These are phyloP conservation scores for Globisporangium echinulatum DNA, from an alignment of 352 stramenopile species.

Conservation along the genomic window DNA sequence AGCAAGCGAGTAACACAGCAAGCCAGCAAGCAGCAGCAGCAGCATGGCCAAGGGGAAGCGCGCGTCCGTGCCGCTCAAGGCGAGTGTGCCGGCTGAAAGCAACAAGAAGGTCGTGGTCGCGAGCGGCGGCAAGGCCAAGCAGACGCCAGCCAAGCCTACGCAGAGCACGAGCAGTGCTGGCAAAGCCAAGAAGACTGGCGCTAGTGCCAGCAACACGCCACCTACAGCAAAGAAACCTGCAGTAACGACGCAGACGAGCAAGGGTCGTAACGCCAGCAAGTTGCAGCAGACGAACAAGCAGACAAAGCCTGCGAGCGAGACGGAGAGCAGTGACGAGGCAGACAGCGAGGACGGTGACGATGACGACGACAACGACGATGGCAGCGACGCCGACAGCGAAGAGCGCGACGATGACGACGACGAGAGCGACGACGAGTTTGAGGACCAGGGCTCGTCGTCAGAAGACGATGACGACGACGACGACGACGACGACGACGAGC, in stretches of 20 bases:
- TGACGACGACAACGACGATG: constrained; percentile 28
- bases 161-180: neutral
- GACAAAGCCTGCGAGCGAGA: constrained; percentile 15
- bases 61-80: constrained; percentile 15
- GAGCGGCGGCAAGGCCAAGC: neutral
- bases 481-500: constrained; percentile 50
- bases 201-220: neutral
- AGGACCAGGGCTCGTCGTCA: constrained; percentile 82
- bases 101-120: constrained; percentile 17
- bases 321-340: constrained; percentile 15
- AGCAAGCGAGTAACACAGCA: neutral
- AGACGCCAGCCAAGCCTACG: constrained; percentile 1
- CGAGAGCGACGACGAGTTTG: constrained; percentile 62
- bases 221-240: constrained; percentile 3
- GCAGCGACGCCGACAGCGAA: constrained; percentile 24
- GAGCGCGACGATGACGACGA: constrained; percentile 54
- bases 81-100: constrained; percentile 13
- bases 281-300: constrained; percentile 9
- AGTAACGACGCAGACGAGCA: constrained; percentile 9
- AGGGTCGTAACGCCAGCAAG: constrained; percentile 6
- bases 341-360: constrained; percentile 14
- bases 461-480: constrained; percentile 60
- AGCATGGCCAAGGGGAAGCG: constrained; percentile 15
- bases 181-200: constrained; percentile 3
- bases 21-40: neutral